Evolutionary conservation across 768 basidiomycete genomes (phyloP).

Genomic region (Postia placenta): DNA sequence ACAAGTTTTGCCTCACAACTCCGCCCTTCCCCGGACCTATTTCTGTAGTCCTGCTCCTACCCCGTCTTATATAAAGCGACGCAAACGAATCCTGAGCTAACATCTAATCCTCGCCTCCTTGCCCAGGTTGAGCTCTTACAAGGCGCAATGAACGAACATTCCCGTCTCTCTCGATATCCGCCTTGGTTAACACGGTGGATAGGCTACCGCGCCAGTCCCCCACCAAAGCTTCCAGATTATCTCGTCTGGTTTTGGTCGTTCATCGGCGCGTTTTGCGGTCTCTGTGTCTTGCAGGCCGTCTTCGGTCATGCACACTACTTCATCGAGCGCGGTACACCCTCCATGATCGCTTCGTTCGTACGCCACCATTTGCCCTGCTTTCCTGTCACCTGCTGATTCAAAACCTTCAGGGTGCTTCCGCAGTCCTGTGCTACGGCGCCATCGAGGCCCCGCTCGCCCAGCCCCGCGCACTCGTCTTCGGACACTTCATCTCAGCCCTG

Average conservation of each 20-base stretch:
- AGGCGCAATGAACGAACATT: too few species aligned
- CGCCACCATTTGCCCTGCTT: conserved; percentile 12
- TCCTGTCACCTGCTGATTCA: too few species aligned
- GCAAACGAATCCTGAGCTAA: too few species aligned
- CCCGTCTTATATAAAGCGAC: too few species aligned
- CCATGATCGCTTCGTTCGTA: conserved; percentile 44
- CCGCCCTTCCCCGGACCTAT: too few species aligned
- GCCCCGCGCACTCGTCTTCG: conserved; percentile 44
- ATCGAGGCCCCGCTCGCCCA: conserved; percentile 49
- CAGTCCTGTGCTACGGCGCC: conserved; percentile 48
- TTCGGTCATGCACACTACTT: conserved; percentile 46
- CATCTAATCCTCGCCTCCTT: too few species aligned
- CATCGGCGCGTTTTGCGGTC: conserved; percentile 44
- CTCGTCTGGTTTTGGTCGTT: conserved; percentile 48
- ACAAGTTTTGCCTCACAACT: too few species aligned
- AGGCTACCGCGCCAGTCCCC: conserved; percentile 34
- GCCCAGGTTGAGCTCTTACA: too few species aligned
- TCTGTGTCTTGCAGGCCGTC: conserved; percentile 43
- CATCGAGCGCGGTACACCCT: conserved; percentile 36
- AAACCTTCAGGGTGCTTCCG: conserved; percentile 47
- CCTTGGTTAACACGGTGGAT: conserved; percentile 36
- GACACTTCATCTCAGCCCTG: conserved; percentile 46
- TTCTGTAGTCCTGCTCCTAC: too few species aligned
- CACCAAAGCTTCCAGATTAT: conserved; percentile 27
- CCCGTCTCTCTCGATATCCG: conserved; percentile 30